Conservation (phyloP, 176 grass and related monocot species). For the Oropetium thomaeum region DNA sequence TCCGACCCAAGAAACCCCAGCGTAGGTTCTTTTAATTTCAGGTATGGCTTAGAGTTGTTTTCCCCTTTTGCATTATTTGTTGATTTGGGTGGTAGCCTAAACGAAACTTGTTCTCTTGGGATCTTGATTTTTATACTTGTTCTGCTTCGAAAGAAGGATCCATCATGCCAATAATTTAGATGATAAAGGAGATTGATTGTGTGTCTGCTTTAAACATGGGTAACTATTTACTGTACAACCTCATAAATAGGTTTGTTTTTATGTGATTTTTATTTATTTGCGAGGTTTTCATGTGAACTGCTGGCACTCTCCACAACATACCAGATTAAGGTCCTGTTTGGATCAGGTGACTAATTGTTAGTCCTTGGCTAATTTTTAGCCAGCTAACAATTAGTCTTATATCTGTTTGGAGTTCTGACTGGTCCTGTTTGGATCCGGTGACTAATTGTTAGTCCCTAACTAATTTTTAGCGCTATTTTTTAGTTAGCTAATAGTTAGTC, state of each 20-base stretch:
- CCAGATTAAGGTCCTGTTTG: too few relatives aligned
- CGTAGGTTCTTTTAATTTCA: not conserved
- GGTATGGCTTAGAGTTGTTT: not conserved
- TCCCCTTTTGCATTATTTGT: not conserved
- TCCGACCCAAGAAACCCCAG: not conserved
- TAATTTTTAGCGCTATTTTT: too few relatives aligned
- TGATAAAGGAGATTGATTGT: not conserved
- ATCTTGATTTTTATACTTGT: not conserved
- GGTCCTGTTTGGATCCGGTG: too few relatives aligned
- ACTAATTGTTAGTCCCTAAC: too few relatives aligned
- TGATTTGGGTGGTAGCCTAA: not conserved
- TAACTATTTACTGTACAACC: not conserved
- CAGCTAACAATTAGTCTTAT: too few relatives aligned
- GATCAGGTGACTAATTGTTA: too few relatives aligned
- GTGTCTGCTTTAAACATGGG: not conserved
- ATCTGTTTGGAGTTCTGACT: too few relatives aligned
- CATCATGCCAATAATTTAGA: not conserved
- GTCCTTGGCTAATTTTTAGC: too few relatives aligned
- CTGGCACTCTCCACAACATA: not conserved
- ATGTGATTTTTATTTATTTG: not conserved
- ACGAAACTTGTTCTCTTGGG: not conserved
- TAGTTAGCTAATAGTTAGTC: too few relatives aligned
- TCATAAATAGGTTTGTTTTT: not conserved
- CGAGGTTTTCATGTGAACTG: not conserved
- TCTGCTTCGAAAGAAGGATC: not conserved